phyloP scores from a whole-genome alignment of 2,329 filamentous ascomycete genomes.

The Colletotrichum sp. region DNA sequence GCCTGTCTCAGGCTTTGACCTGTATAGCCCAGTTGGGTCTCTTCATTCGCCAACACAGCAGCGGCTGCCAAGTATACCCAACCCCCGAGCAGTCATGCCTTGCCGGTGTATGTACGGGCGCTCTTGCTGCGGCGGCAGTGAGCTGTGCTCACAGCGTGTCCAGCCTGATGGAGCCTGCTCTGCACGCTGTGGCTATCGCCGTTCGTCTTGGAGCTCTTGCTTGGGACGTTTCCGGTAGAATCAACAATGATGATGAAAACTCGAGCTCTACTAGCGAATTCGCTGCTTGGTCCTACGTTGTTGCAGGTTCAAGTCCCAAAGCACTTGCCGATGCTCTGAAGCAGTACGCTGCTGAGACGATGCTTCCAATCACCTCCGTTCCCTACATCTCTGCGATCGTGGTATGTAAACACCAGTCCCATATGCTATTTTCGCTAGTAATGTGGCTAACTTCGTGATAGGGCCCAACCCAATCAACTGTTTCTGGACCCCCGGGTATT shows the following conservation, averaged over 20 bases:
- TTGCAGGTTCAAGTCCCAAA: neutral
- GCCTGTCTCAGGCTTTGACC: neutral
- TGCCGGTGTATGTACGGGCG: neutral
- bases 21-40: constrained; percentile 3
- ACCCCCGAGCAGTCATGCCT: neutral
- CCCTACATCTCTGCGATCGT: neutral
- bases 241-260: neutral
- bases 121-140: neutral
- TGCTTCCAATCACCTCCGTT: neutral
- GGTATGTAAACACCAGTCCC: neutral
- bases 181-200: neutral
- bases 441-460: neutral
- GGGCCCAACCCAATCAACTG: neutral
- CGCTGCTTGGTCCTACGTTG: neutral
- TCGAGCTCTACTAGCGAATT: neutral
- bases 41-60: constrained; percentile 3
- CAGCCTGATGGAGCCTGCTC: neutral
- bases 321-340: neutral
- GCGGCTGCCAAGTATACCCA: neutral
- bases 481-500: neutral
- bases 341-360: neutral
- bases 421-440: too few species aligned
- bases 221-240: neutral
- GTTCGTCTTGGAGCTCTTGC: neutral
- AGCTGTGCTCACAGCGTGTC: neutral